Conservation (phyloP, 495 filamentous ascomycete genomes). For the Thermothielavioides terrestris region DNA sequence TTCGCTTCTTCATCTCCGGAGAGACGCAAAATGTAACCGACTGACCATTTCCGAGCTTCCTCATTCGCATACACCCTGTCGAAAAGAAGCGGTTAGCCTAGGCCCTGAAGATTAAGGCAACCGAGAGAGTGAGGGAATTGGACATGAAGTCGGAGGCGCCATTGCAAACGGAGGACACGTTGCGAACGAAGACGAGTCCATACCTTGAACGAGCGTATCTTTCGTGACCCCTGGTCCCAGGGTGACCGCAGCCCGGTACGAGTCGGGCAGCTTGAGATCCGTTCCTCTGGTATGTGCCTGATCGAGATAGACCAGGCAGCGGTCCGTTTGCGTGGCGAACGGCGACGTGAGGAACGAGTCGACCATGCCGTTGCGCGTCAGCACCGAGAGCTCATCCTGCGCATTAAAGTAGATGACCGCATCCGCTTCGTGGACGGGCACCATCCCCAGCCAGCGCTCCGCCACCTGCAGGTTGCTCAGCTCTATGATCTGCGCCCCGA, state of each 20-base stretch:
- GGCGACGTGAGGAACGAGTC: constrained; percentile 52
- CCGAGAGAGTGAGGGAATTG: too few species aligned
- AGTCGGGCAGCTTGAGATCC: constrained; percentile 55
- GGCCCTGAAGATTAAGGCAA: too few species aligned
- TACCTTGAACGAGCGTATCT: constrained; percentile 68
- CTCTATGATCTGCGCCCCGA: constrained; percentile 65
- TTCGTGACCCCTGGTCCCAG: constrained; percentile 61
- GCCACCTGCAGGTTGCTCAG: constrained; percentile 50
- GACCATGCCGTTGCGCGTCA: constrained; percentile 34
- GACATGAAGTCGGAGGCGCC: too few species aligned
- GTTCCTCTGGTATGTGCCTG: constrained; percentile 70
- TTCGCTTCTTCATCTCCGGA: constrained; percentile 42
- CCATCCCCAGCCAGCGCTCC: constrained; percentile 33
- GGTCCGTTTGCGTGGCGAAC: constrained; percentile 49
- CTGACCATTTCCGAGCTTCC: constrained; percentile 53
- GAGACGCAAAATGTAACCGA: constrained; percentile 52
- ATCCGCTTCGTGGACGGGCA: constrained; percentile 18
- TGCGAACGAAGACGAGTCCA: constrained; percentile 5
- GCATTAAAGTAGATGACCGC: constrained; percentile 50
- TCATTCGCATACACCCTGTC: constrained; percentile 59
- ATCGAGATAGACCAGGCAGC: constrained; percentile 64
- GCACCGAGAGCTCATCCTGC: constrained; percentile 40
- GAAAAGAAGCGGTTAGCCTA: not conserved
- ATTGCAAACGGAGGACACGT: too few species aligned
- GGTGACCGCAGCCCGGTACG: constrained; percentile 58